Evolutionary conservation across 2,329 filamentous ascomycete genomes (phyloP).

Genomic region (Chaetothyriales sp.): DNA sequence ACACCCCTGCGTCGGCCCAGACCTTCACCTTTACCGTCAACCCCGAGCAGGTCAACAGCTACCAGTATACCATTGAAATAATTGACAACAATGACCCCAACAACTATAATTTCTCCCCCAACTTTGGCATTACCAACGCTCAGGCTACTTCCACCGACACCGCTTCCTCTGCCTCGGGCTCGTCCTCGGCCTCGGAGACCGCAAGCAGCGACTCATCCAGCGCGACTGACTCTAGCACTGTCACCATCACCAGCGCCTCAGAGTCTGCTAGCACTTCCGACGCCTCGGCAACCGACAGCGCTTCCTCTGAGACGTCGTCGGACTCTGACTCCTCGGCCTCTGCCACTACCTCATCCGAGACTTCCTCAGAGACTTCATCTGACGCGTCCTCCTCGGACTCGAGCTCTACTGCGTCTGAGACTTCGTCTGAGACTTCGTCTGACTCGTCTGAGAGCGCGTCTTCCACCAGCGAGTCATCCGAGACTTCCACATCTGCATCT

Average conservation of each 20-base stretch:
- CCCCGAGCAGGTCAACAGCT: slow-evolving; percentile 24
- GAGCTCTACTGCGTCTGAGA: slow-evolving; percentile 5
- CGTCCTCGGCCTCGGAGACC: slow-evolving; percentile 12
- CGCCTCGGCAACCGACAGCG: not conserved
- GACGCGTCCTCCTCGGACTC: slow-evolving; percentile 10
- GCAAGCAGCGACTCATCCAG: slow-evolving; percentile 13
- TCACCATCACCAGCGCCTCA: slow-evolving; percentile 5
- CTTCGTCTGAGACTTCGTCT: slow-evolving; percentile 4
- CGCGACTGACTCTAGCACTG: slow-evolving; percentile 16
- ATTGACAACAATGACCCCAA: slow-evolving; percentile 30
- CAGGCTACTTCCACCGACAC: slow-evolving; percentile 24
- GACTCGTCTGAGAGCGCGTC: too few species aligned
- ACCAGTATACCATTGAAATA: slow-evolving; percentile 40
- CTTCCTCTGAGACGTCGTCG: slow-evolving; percentile 1
- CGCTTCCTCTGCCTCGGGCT: slow-evolving; percentile 21
- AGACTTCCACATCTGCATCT: slow-evolving; percentile 5
- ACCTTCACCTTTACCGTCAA: slow-evolving; percentile 35
- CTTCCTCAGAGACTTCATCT: slow-evolving; percentile 3
- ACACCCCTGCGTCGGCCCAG: slow-evolving; percentile 33
- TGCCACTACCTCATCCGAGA: slow-evolving; percentile 6
- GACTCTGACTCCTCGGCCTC: slow-evolving; percentile 11
- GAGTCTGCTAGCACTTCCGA: not conserved
- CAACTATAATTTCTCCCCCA: slow-evolving; percentile 37
- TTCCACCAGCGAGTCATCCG: slow-evolving; percentile 3
- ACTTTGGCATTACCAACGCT: slow-evolving; percentile 35